These are phyloP conservation scores for Rhynchospora breviuscula DNA, from an alignment of 176 grass and related monocot genomes.

Conservation along the genomic window DNA sequence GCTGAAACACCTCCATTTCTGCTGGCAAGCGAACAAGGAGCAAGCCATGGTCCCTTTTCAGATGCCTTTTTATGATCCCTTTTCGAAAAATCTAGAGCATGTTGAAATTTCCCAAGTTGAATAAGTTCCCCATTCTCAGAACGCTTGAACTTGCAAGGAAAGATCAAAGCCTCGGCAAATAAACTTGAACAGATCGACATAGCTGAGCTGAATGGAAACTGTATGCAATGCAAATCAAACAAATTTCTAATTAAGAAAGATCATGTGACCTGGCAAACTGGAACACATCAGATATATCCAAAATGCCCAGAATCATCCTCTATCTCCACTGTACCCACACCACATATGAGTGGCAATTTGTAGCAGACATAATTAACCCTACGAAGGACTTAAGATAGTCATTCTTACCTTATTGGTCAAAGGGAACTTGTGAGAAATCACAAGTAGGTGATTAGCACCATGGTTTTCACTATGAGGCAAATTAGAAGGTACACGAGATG, in stretches of 20 bases:
- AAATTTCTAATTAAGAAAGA: constrained; percentile 15
- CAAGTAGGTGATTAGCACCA: constrained; percentile 54
- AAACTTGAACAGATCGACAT: constrained; percentile 29
- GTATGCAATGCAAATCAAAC: constrained; percentile 34
- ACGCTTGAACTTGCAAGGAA: constrained; percentile 53
- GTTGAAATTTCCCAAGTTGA: constrained; percentile 39
- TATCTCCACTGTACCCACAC: background rate
- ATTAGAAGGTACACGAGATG: constrained; percentile 37
- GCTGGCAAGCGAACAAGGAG: constrained; percentile 47
- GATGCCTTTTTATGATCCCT: constrained; percentile 22
- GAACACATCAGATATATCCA: background rate
- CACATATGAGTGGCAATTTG: background rate
- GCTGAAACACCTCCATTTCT: constrained; percentile 27
- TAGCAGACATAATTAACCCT: background rate
- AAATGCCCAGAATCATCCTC: background rate
- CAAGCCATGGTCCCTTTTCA: constrained; percentile 27
- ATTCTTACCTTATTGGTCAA: constrained; percentile 42
- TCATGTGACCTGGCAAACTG: background rate
- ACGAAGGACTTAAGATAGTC: background rate
- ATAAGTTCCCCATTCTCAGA: constrained; percentile 31
- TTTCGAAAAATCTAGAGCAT: constrained; percentile 26
- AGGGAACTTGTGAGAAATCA: constrained; percentile 76
- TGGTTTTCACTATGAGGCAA: constrained; percentile 18
- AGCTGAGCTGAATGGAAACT: constrained; percentile 35
- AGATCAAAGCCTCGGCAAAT: constrained; percentile 73